Evolutionary conservation across 176 grass and related monocot genomes (phyloP).

Genomic region (Calamus simplicifolius): DNA sequence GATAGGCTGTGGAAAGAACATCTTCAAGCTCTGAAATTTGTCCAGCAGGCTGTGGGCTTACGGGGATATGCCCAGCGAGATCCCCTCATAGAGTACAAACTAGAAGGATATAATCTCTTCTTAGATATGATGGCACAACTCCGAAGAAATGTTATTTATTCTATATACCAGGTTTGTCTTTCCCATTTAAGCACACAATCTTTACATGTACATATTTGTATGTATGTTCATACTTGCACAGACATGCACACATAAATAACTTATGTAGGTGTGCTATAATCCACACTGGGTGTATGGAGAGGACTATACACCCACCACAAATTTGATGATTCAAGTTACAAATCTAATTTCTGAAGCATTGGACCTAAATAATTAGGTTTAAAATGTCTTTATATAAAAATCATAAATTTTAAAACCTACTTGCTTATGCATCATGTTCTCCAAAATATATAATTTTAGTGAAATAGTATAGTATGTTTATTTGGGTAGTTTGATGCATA

Average conservation of each 20-base stretch:
- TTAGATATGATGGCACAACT: slow-evolving; percentile 99
- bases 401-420: too few relatives aligned
- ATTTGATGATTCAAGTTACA: too few relatives aligned
- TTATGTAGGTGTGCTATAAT: too few relatives aligned
- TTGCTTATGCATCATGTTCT: too few relatives aligned
- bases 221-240: slow-evolving; percentile 1
- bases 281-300: too few relatives aligned
- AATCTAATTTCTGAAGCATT: too few relatives aligned
- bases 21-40: slow-evolving; percentile 89
- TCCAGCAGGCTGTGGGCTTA: slow-evolving; percentile 96
- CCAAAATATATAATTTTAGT: too few relatives aligned
- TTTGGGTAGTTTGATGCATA: too few relatives aligned
- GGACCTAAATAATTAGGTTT: too few relatives aligned
- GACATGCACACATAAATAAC: not conserved
- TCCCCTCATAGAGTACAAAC: slow-evolving; percentile 95
- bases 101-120: slow-evolving; percentile 98
- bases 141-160: slow-evolving; percentile 94
- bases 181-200: not conserved
- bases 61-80: slow-evolving; percentile 95
- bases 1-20: slow-evolving; percentile 99
- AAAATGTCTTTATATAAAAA: too few relatives aligned
- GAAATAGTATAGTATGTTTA: too few relatives aligned
- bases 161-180: slow-evolving; percentile 87
- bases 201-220: slow-evolving; percentile 4
- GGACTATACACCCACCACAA: too few relatives aligned